These are phyloP conservation scores for Hypomontagnella submonticulosa DNA, from an alignment of 495 filamentous ascomycete species.

Conservation along the genomic window DNA sequence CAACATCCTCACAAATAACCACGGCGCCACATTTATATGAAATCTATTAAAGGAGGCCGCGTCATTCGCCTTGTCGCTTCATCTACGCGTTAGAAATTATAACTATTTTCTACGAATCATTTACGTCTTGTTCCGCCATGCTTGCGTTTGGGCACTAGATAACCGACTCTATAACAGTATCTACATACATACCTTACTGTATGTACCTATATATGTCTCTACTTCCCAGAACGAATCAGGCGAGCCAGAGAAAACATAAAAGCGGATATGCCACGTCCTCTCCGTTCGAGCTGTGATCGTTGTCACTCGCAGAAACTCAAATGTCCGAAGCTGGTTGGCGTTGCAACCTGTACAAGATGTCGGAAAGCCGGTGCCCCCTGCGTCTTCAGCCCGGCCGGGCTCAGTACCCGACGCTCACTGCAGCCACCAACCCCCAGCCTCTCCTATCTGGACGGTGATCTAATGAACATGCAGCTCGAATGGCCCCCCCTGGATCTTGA, in stretches of 20 bases:
- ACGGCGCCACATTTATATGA: too few species aligned
- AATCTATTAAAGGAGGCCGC: too few species aligned
- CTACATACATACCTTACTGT: too few species aligned
- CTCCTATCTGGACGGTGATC: conserved; percentile 7
- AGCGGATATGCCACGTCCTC: conserved; percentile 41
- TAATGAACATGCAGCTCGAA: conserved; percentile 27
- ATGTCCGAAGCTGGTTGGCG: conserved; percentile 48
- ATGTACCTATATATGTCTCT: too few species aligned
- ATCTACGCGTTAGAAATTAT: too few species aligned
- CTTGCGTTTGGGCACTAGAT: too few species aligned
- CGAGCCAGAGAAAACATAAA: not conserved
- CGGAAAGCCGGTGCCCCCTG: conserved; percentile 48
- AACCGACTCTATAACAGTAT: too few species aligned
- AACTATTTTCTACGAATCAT: too few species aligned
- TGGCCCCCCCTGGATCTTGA: conserved; percentile 35
- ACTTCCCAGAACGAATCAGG: not conserved
- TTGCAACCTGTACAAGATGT: conserved; percentile 49
- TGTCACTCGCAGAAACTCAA: conserved; percentile 55
- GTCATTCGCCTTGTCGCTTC: too few species aligned
- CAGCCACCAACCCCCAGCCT: conserved; percentile 8
- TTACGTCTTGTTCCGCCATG: too few species aligned
- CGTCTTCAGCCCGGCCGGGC: conserved; percentile 50
- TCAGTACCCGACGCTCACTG: conserved; percentile 37
- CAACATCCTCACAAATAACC: too few species aligned
- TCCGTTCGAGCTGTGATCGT: conserved; percentile 51